Base-by-base conservation (phyloP, 345 rosid genomes). In the Brassica incana region DNA sequence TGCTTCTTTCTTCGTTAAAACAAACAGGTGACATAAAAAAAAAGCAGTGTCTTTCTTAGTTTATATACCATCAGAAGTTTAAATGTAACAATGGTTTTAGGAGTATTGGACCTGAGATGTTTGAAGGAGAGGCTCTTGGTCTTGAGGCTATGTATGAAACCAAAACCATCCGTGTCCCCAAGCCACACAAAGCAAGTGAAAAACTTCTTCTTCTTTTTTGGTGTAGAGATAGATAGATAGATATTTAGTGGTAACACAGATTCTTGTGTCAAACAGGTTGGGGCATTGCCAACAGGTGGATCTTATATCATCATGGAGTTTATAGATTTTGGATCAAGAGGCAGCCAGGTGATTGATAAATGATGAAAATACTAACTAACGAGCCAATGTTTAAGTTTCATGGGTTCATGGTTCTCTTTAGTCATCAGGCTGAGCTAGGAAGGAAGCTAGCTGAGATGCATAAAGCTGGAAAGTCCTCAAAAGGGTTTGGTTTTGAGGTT, bases 401-500 rank as follows among this genome's bases (percentile, higher is more conserved):
- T 65, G 45, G 30, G 62, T 77, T 68, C 52, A 79, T 48, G 64
- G 69, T 81, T 63, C 76, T 59, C 77, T 65, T 78, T 60, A 73
- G 77, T 84, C 71, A n/a, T 70, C 81, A 95, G 99, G 77, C 90
- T 74, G 89, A 76, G 14, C 79, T 95, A 70, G 97, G 99, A 62
- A 90, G 85, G 90, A 89, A 90, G 84, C 92, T 92, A 61, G 99
- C 92, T 76, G 95, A 91, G 86, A 95, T 92, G 99, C 99, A 92
- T 86, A 90, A 86, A 84, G 94, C 92, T 10, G 94, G 94, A 40
- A 92, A 86, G 82, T 88, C 97, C 6, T 82, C 81, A 2, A 91
- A 90, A 69, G 97, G 99, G 64, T 95, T 90, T 62, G 97, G 99
- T 20, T 95, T 95, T 77, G 89, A 90, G 58, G 95, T 92, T 36